phyloP scores from a whole-genome alignment of 768 basidiomycete genomes.

The Mycena vitilis region DNA sequence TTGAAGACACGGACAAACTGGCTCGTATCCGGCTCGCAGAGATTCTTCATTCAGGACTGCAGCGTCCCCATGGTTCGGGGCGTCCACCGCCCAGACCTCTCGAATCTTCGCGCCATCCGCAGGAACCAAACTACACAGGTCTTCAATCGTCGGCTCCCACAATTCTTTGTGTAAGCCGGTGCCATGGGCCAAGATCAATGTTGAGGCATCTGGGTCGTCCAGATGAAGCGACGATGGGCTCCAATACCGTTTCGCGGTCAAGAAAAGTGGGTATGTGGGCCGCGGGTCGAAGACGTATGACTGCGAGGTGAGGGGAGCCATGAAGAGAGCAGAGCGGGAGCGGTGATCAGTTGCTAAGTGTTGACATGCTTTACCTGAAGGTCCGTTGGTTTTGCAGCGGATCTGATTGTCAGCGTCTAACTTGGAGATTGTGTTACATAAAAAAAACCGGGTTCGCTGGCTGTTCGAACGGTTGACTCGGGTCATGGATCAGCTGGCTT shows the following conservation, averaged over 20 bases:
- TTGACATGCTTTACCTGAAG: too few relatives aligned
- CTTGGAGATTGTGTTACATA: too few relatives aligned
- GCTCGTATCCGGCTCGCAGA: constrained; percentile 54
- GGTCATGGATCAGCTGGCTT: too few relatives aligned
- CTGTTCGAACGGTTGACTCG: too few relatives aligned
- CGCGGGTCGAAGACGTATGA: constrained; percentile 65
- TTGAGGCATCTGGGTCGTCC: constrained; percentile 53
- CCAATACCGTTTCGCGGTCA: constrained; percentile 65
- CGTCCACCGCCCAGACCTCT: constrained; percentile 64
- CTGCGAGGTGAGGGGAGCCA: constrained; percentile 22
- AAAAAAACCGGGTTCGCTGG: too few relatives aligned
- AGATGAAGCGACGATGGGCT: constrained; percentile 45
- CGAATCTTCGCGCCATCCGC: constrained; percentile 47
- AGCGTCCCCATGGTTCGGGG: constrained; percentile 67
- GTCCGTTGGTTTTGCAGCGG: too few relatives aligned
- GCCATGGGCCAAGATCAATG: constrained; percentile 64
- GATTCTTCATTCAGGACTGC: constrained; percentile 59
- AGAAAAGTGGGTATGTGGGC: constrained; percentile 60
- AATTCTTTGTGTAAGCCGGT: constrained; percentile 69
- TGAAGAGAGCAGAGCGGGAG: too few relatives aligned
- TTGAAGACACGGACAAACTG: constrained; percentile 52
- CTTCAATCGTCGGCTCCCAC: constrained; percentile 68
- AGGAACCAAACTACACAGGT: constrained; percentile 49
- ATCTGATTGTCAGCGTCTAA: too few relatives aligned
- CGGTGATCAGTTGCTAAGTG: too few relatives aligned